Percentiles rank a stretch among this genome's conserved stretches.
Conservation (phyloP, 2,329 filamentous ascomycete species). For the Cryphonectria japonica region DNA sequence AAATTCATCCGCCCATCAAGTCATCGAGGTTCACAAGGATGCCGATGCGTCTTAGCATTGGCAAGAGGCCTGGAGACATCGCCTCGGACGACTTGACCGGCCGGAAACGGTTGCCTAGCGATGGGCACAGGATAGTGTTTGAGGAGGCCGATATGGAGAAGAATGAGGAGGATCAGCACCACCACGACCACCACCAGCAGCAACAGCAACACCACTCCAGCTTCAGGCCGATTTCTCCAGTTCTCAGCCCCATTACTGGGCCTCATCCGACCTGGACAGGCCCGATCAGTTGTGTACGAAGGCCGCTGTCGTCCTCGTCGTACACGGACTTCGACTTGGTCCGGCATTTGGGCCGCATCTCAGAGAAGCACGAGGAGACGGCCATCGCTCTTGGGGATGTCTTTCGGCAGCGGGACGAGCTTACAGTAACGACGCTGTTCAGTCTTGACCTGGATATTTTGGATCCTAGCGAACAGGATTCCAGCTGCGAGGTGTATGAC, state of each 20-base stretch:
- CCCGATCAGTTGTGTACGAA: conserved; percentile 11
- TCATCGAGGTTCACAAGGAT: not conserved
- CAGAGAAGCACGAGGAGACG: conserved; percentile 16
- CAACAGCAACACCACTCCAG: not conserved
- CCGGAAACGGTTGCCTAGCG: not conserved
- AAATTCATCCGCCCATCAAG: too few species aligned
- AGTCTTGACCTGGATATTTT: conserved; percentile 30
- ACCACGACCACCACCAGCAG: too few species aligned
- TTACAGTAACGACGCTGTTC: conserved; percentile 40
- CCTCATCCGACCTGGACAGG: conserved; percentile 2
- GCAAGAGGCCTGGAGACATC: not conserved
- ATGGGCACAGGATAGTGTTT: not conserved
- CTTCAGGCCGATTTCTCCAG: not conserved
- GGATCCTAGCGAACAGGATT: conserved; percentile 40
- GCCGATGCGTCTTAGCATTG: conserved; percentile 1
- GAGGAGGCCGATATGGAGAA: not conserved
- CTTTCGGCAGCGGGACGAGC: conserved; percentile 39
- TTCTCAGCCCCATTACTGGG: not conserved
- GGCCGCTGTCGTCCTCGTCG: conserved; percentile 7
- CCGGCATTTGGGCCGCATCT: conserved; percentile 17
- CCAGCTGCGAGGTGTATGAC: conserved; percentile 62
- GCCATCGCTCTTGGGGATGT: conserved; percentile 42
- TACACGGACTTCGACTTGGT: conserved; percentile 21
- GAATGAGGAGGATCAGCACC: not conserved
- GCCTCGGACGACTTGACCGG: not conserved